phyloP scores from a whole-genome alignment of 2,329 filamentous ascomycete genomes.

The Seiridium unicorne region DNA sequence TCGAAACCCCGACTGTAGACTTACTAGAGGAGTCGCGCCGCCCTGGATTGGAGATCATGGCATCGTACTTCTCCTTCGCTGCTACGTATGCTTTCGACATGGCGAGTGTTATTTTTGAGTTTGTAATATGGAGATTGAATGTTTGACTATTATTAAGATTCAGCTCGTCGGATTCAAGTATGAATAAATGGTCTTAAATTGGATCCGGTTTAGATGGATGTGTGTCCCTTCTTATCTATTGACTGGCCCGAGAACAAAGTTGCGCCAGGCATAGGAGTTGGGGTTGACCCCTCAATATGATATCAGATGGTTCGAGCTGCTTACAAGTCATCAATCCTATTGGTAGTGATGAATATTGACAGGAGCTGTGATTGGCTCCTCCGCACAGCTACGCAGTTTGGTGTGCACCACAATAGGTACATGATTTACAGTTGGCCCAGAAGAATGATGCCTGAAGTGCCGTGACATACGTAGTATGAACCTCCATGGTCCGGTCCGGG shows the following conservation, averaged over 20 bases:
- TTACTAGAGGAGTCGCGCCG: conserved; percentile 28
- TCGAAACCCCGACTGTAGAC: conserved; percentile 8
- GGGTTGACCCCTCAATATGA: conserved; percentile 1
- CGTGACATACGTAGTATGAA: too few relatives aligned
- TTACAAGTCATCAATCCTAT: background rate
- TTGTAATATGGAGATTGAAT: background rate
- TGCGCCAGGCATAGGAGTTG: background rate
- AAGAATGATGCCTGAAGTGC: too few relatives aligned
- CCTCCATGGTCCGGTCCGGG: too few relatives aligned
- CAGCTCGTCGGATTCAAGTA: too few relatives aligned
- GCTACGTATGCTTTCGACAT: conserved; percentile 27
- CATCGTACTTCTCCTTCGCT: conserved; percentile 33
- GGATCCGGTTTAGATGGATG: too few relatives aligned
- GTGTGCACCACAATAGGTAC: too few relatives aligned
- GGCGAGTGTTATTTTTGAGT: conserved; percentile 1
- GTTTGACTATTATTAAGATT: too few relatives aligned
- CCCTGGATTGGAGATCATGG: conserved; percentile 28
- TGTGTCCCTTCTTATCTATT: background rate
- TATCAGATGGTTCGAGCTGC: background rate
- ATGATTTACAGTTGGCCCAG: too few relatives aligned
- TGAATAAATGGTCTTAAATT: too few relatives aligned
- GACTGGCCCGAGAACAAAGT: background rate
- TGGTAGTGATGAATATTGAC: background rate
- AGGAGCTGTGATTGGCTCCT: background rate
- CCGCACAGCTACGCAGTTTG: background rate